A percentile compares a stretch with the other conserved stretches of the same genome.
These are phyloP conservation scores for Teunomyces gatunensis DNA, from an alignment of 805 yeast genomes.

Conservation along the genomic window DNA sequence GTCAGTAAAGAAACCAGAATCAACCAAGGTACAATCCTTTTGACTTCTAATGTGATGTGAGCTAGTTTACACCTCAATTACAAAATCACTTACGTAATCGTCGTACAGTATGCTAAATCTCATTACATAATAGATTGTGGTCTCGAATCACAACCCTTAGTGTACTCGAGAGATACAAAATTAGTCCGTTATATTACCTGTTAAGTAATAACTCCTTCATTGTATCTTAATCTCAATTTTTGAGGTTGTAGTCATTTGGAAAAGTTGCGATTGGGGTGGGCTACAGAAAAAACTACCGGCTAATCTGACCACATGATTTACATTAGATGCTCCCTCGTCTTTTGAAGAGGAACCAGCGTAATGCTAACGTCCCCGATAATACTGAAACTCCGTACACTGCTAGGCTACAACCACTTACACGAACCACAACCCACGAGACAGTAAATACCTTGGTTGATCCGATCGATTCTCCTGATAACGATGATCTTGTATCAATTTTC, in stretches of 20 bases:
- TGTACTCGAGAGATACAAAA: no score
- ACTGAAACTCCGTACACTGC: not conserved
- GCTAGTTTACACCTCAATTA: no score
- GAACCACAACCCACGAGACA: not conserved
- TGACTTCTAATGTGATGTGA: no score
- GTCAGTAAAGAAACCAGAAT: no score
- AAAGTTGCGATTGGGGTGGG: not conserved
- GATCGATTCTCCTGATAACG: not conserved
- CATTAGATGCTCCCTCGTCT: slow-evolving; percentile 1
- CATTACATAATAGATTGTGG: no score
- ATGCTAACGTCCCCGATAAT: not conserved
- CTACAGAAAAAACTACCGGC: not conserved
- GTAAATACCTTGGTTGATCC: not conserved
- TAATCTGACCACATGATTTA: not conserved
- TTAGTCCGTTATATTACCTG: no score
- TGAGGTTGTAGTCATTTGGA: not conserved
- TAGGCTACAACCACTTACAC: not conserved
- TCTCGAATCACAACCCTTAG: no score
- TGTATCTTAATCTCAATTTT: not conserved
- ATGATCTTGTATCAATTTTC: slow-evolving; percentile 8
- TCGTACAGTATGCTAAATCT: no score
- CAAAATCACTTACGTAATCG: no score
- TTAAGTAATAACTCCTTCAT: no score
- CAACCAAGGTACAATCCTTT: no score
- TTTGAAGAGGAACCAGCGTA: not conserved